phyloP scores from a whole-genome alignment of 352 stramenopile genomes.

The Pythium biforme region DNA sequence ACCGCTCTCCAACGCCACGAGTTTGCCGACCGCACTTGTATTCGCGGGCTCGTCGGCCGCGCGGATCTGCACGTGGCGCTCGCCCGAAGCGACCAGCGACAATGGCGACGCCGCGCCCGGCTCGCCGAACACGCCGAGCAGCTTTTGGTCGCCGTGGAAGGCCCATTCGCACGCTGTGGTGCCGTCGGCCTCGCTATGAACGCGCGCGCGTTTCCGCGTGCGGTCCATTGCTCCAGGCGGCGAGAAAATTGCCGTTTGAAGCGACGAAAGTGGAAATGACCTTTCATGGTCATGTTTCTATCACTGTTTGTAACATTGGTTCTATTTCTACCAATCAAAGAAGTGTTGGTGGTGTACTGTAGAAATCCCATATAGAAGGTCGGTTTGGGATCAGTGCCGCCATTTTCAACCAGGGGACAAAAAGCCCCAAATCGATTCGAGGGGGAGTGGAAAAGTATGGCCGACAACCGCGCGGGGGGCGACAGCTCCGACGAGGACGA shows the following conservation, averaged over 20 bases:
- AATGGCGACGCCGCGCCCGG: not conserved
- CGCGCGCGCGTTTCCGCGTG: slow-evolving; percentile 3
- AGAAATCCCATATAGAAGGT: not conserved
- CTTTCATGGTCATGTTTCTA: slow-evolving; percentile 25
- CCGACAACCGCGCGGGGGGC: slow-evolving; percentile 29
- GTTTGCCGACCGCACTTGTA: slow-evolving; percentile 3
- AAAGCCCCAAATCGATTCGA: not conserved
- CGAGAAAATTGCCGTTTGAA: not conserved
- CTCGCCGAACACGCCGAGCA: slow-evolving; percentile 16
- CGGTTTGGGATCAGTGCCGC: not conserved
- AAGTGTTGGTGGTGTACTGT: not conserved
- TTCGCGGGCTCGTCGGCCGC: not conserved
- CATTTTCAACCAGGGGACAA: slow-evolving; percentile 25
- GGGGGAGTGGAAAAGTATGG: slow-evolving; percentile 13
- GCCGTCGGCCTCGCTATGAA: not conserved
- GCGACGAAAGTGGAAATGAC: slow-evolving; percentile 4
- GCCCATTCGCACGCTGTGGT: slow-evolving; percentile 5
- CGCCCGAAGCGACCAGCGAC: slow-evolving; percentile 19
- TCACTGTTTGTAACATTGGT: not conserved
- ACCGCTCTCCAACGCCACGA: slow-evolving; percentile 21
- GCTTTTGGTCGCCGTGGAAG: slow-evolving; percentile 20
- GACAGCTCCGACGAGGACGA: slow-evolving; percentile 88
- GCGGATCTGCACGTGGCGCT: slow-evolving; percentile 24
- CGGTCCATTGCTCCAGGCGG: not conserved
- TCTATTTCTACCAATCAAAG: slow-evolving; percentile 2